These are phyloP conservation scores for Cymbopogon flexuosus DNA, from an alignment of 202 grass and related monocot genomes.

Conservation along the genomic window DNA sequence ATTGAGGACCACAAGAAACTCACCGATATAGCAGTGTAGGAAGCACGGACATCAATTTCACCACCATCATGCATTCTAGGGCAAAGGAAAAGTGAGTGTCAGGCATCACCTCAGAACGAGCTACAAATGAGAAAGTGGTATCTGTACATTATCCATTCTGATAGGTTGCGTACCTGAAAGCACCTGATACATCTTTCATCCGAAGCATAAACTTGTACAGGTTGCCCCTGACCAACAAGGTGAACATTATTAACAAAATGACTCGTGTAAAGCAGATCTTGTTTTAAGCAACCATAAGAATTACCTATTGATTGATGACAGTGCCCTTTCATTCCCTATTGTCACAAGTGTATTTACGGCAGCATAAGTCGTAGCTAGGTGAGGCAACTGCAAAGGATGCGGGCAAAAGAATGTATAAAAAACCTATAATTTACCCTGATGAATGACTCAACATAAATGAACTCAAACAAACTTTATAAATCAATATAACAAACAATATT, in stretches of 20 bases:
- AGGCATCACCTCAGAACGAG: neutral
- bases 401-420: conserved; percentile 7
- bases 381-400: conserved; percentile 58
- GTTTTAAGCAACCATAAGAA: conserved; percentile 3
- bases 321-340: conserved; percentile 71
- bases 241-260: conserved; percentile 28
- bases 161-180: conserved; percentile 62
- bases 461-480: neutral
- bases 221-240: conserved; percentile 51
- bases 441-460: conserved; percentile 11
- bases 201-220: conserved; percentile 66
- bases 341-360: conserved; percentile 82
- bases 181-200: conserved; percentile 84
- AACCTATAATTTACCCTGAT: neutral
- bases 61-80: conserved; percentile 84
- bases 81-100: conserved; percentile 11
- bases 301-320: conserved; percentile 96
- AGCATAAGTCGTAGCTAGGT: conserved; percentile 96
- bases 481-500: conserved; percentile 2
- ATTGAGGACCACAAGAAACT: conserved; percentile 24
- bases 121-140: neutral
- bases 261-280: conserved; percentile 10
- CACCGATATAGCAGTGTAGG: conserved; percentile 89
- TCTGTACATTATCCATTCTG: neutral
- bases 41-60: conserved; percentile 92